Evolutionary conservation across 179 eudicot species (phyloP).

Genomic region (Amaranthus tricolor): DNA sequence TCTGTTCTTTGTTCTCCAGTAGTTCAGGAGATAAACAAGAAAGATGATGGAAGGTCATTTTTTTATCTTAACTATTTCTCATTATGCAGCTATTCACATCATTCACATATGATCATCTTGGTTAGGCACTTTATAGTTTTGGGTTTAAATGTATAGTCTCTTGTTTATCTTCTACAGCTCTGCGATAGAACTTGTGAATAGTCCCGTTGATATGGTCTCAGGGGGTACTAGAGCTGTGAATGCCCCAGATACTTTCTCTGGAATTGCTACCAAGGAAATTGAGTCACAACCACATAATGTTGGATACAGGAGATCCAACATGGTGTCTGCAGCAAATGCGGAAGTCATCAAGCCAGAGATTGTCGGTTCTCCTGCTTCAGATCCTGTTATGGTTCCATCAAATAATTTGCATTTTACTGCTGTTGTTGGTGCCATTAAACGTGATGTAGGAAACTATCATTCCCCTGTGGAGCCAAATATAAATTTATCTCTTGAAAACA

Average conservation of each 20-base stretch:
- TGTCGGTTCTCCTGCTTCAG: conserved; percentile 30
- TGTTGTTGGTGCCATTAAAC: conserved; percentile 39
- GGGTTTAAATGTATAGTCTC: conserved; percentile 24
- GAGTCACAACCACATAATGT: conserved; percentile 27
- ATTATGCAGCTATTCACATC: conserved; percentile 1
- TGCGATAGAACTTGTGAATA: conserved; percentile 38
- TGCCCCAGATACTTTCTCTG: conserved; percentile 28
- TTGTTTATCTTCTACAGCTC: conserved; percentile 48
- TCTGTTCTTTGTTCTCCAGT: not conserved
- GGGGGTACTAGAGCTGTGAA: conserved; percentile 32
- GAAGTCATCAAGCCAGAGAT: conserved; percentile 25
- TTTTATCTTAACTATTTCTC: not conserved
- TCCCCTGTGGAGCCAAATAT: conserved; percentile 27
- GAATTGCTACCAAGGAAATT: conserved; percentile 27
- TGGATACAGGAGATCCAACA: conserved; percentile 27
- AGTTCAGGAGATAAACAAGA: conserved; percentile 25
- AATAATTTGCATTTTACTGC: conserved; percentile 34
- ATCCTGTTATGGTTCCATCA: conserved; percentile 41
- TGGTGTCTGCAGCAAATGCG: conserved; percentile 25
- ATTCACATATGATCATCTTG: conserved; percentile 8
- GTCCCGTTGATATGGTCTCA: conserved; percentile 43
- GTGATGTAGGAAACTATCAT: conserved; percentile 44
- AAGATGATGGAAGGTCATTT: conserved; percentile 47
- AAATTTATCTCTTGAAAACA: conserved; percentile 32
- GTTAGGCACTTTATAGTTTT: conserved; percentile 9